phyloP scores from a whole-genome alignment of 306 rosid species.

The Geum urbanum region DNA sequence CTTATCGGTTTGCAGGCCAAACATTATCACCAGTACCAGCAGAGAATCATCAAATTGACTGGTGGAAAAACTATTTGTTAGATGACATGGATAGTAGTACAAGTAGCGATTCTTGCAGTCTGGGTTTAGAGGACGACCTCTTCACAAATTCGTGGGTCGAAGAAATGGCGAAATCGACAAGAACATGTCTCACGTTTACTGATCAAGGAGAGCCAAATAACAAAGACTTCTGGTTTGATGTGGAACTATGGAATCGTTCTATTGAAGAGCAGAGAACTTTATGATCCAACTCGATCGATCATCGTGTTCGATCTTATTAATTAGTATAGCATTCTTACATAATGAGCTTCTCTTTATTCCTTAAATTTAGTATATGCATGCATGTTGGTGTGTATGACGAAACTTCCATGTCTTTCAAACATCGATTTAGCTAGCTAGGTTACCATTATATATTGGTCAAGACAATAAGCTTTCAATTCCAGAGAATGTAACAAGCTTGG shows the following conservation, averaged over 20 bases:
- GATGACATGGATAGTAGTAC: background rate
- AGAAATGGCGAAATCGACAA: background rate
- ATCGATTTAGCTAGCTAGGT: too few species aligned
- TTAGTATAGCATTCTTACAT: too few species aligned
- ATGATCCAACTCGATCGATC: background rate
- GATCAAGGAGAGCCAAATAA: background rate
- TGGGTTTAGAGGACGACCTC: background rate
- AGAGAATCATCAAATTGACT: background rate
- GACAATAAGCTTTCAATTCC: too few species aligned
- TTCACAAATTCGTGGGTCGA: background rate
- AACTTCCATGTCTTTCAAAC: too few species aligned
- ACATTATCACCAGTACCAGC: background rate
- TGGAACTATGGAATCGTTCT: background rate
- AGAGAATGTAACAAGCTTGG: too few species aligned
- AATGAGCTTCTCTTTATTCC: too few species aligned
- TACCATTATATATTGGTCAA: too few species aligned
- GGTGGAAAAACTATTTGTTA: conserved; percentile 5
- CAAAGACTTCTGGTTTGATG: background rate
- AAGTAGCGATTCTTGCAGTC: background rate
- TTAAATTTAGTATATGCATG: too few species aligned
- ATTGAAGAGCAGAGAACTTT: background rate
- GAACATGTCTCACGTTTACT: background rate
- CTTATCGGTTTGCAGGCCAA: background rate
- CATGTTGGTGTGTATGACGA: too few species aligned
- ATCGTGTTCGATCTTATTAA: too few species aligned